A percentile compares a stretch with the other conserved stretches of the same genome.
Conservation (phyloP, 208 protist genomes). For the Trypanosoma caninum region DNA sequence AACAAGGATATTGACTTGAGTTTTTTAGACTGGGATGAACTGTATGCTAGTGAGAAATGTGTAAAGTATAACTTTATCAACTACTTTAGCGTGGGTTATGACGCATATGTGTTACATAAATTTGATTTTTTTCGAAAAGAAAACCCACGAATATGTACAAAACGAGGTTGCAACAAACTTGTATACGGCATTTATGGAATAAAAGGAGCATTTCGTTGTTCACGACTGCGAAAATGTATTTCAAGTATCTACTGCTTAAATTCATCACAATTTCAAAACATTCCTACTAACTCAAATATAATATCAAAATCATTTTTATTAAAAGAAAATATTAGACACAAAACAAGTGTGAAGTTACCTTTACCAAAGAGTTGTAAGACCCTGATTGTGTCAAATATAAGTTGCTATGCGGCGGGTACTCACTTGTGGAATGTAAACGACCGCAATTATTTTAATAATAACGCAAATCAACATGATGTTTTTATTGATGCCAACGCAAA, state of each 20-base stretch:
- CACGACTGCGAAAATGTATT: slow-evolving; percentile 41
- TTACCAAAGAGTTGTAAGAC: slow-evolving; percentile 56
- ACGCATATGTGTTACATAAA: slow-evolving; percentile 63
- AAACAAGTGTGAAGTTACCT: slow-evolving; percentile 21
- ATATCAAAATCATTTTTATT: neutral
- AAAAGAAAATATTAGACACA: neutral
- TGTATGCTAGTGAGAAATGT: slow-evolving; percentile 19
- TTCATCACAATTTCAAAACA: neutral
- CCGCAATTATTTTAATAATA: slow-evolving; percentile 5
- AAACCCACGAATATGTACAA: slow-evolving; percentile 57
- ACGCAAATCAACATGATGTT: no score
- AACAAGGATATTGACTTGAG: slow-evolving; percentile 16
- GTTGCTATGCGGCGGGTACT: slow-evolving; percentile 66
- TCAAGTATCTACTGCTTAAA: slow-evolving; percentile 56
- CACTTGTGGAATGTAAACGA: slow-evolving; percentile 45
- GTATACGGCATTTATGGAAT: slow-evolving; percentile 70
- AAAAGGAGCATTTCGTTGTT: slow-evolving; percentile 33
- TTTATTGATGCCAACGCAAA: neutral
- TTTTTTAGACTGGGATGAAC: slow-evolving; percentile 50
- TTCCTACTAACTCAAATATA: neutral
- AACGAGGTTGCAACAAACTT: slow-evolving; percentile 63
- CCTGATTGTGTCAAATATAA: slow-evolving; percentile 77
- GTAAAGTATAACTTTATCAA: slow-evolving; percentile 56
- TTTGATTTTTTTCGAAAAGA: slow-evolving; percentile 53
- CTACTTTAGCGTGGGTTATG: slow-evolving; percentile 81